Evolutionary conservation across 192 early-diverging fungal genomes (phyloP).

Genomic region (Linnemannia hyalina): DNA sequence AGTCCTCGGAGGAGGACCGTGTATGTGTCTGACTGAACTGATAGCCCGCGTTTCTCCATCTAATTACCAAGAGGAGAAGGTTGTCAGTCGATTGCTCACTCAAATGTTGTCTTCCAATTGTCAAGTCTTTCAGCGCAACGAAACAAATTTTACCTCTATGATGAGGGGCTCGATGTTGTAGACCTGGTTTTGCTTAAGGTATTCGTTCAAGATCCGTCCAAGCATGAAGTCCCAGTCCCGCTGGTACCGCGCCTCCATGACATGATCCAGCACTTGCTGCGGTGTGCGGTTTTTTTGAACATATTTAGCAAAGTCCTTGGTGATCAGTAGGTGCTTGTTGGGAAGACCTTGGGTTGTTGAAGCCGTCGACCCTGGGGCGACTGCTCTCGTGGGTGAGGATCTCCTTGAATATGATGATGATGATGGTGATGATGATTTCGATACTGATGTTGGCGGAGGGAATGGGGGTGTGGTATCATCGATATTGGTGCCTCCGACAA

Average conservation of each 20-base stretch:
- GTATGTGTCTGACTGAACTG: constrained; percentile 36
- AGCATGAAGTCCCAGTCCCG: constrained; percentile 1
- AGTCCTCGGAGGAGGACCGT: constrained; percentile 49
- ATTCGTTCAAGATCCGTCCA: not conserved
- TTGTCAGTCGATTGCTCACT: no score
- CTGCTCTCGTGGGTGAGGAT: not conserved
- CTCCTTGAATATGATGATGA: not conserved
- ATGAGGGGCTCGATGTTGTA: not conserved
- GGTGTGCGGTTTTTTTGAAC: not conserved
- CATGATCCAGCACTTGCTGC: not conserved
- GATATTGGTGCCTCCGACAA: not conserved
- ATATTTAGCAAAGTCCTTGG: not conserved
- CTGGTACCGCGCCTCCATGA: constrained; percentile 1
- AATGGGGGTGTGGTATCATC: not conserved
- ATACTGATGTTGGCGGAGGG: not conserved
- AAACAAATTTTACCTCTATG: not conserved
- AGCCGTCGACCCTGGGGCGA: not conserved
- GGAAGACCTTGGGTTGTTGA: not conserved
- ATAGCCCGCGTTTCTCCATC: constrained; percentile 49
- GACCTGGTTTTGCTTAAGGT: not conserved
- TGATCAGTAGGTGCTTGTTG: not conserved
- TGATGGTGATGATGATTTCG: not conserved
- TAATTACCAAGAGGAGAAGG: not conserved
- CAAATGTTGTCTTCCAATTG: no score
- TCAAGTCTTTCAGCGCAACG: no score